Evolutionary conservation across 2,329 filamentous ascomycete species (phyloP).

Genomic region (Emericellopsis cladophorae): DNA sequence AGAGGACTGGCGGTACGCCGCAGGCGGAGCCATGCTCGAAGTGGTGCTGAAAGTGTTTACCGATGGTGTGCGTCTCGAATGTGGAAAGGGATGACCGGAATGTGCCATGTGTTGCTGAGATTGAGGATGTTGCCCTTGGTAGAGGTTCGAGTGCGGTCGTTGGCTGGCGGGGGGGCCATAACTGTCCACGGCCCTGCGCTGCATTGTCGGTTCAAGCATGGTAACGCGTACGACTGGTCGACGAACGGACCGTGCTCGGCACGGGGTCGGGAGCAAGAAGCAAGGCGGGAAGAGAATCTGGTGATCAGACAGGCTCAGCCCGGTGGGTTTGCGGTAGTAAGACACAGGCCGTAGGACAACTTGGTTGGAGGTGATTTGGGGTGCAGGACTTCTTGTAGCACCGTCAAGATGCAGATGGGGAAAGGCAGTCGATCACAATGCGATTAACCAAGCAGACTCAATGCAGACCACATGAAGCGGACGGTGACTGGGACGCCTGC

Average conservation of each 20-base stretch:
- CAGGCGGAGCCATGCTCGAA: slow-evolving; percentile 52
- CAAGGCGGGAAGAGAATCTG: too few relatives aligned
- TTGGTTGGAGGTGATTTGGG: neutral
- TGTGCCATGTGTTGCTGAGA: slow-evolving; percentile 17
- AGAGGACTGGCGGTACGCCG: slow-evolving; percentile 42
- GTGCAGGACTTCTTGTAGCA: slow-evolving; percentile 4
- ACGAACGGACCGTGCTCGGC: too few relatives aligned
- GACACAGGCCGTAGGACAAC: too few relatives aligned
- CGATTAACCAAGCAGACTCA: too few relatives aligned
- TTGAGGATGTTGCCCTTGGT: slow-evolving; percentile 14
- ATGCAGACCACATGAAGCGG: too few relatives aligned
- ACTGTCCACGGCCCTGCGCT: slow-evolving; percentile 7
- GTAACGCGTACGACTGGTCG: neutral
- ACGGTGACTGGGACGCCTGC: too few relatives aligned
- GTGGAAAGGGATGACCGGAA: slow-evolving; percentile 16
- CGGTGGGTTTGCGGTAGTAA: too few relatives aligned
- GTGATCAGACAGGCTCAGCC: too few relatives aligned
- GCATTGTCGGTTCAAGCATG: slow-evolving; percentile 3
- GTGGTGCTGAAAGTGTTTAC: slow-evolving; percentile 58
- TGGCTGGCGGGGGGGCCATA: slow-evolving; percentile 43
- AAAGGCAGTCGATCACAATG: too few relatives aligned
- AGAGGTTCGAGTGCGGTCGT: slow-evolving; percentile 41
- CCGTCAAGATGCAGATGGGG: slow-evolving; percentile 4
- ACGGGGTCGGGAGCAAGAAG: too few relatives aligned
- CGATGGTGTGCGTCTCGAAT: slow-evolving; percentile 47